These are phyloP conservation scores for Cicer cuneatum DNA, from an alignment of 306 rosid species.

Conservation along the genomic window DNA sequence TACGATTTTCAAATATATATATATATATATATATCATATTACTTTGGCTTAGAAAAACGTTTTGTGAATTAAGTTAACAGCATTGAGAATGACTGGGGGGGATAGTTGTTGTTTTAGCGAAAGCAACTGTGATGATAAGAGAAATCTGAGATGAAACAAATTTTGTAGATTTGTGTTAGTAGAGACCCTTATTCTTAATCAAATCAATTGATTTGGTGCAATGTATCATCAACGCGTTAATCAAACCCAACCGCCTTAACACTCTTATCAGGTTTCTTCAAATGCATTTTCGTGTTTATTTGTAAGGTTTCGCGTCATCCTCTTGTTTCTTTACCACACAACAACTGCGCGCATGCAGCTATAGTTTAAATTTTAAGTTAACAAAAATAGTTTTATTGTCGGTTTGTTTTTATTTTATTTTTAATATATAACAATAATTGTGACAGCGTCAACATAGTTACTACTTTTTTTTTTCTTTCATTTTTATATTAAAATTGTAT, in stretches of 20 bases:
- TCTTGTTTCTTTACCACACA: background rate
- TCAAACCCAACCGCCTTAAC: background rate
- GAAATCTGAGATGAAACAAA: background rate
- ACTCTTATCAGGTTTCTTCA: too few relatives aligned
- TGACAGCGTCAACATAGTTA: too few relatives aligned
- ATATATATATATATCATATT: too few relatives aligned
- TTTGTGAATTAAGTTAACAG: background rate
- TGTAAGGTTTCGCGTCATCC: constrained; percentile 7
- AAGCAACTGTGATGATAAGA: background rate
- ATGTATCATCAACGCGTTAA: background rate
- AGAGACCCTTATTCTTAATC: background rate
- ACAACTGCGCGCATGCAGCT: background rate
- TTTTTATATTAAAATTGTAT: too few relatives aligned
- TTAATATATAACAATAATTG: too few relatives aligned
- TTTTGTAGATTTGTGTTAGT: background rate
- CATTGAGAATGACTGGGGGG: background rate
- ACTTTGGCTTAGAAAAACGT: too few relatives aligned
- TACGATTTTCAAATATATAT: too few relatives aligned
- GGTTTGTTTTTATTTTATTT: too few relatives aligned
- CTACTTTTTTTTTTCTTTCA: too few relatives aligned
- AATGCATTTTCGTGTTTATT: background rate
- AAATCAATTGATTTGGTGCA: constrained; percentile 11
- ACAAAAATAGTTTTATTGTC: too few relatives aligned
- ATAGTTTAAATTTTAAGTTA: background rate
- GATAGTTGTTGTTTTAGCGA: background rate